Evolutionary conservation across 257 asterid species (phyloP).

Genomic region (Ilex aquifolium): DNA sequence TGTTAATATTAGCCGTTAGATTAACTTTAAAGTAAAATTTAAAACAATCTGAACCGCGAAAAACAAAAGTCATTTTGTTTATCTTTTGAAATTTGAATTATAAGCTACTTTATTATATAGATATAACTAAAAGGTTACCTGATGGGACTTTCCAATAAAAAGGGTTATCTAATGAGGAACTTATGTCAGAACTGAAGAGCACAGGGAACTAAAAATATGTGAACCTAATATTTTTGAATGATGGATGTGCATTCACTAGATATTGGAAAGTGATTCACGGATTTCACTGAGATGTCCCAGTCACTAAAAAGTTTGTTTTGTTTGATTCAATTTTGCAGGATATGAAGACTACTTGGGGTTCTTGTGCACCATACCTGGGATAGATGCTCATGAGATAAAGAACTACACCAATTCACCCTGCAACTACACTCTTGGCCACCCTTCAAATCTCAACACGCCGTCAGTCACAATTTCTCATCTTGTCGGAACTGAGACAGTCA

Average conservation of each 20-base stretch:
- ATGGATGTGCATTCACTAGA: background rate
- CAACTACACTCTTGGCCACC: slow-evolving; percentile 85
- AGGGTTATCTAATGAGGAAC: background rate
- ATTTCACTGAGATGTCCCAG: background rate
- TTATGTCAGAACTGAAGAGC: background rate
- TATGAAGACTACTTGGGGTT: slow-evolving; percentile 88
- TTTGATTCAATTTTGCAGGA: slow-evolving; percentile 34
- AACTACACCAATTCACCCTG: slow-evolving; percentile 75
- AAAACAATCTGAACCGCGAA: no score
- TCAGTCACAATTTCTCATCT: slow-evolving; percentile 84
- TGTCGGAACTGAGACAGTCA: slow-evolving; percentile 75
- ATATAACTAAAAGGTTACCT: background rate
- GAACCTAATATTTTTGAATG: background rate
- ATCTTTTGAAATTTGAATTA: no score
- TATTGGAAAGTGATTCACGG: background rate
- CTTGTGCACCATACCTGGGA: slow-evolving; percentile 88
- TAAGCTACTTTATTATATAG: no score
- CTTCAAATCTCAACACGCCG: slow-evolving; percentile 80
- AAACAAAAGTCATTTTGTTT: no score
- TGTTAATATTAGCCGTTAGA: no score
- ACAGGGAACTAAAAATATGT: background rate
- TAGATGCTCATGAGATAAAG: slow-evolving; percentile 53
- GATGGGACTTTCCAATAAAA: background rate
- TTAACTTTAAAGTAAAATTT: no score
- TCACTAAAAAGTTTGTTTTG: slow-evolving; percentile 2